These are phyloP conservation scores for Termitomyces sp. DNA, from an alignment of 768 basidiomycete species.

Conservation along the genomic window DNA sequence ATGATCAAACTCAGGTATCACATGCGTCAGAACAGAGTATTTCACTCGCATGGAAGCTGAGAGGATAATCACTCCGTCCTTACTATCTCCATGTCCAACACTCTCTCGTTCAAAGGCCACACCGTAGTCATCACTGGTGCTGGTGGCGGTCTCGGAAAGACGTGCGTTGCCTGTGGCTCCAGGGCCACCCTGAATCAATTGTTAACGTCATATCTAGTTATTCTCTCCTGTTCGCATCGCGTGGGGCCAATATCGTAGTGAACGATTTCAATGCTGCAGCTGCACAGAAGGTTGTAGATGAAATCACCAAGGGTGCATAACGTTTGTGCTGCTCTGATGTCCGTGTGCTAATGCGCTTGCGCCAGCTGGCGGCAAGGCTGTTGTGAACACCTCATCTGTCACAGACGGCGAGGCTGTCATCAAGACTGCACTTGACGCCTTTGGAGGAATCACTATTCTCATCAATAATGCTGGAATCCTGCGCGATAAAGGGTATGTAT, in stretches of 20 bases:
- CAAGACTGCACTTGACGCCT: constrained; percentile 77
- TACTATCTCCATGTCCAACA: constrained; percentile 30
- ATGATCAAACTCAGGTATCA: constrained; percentile 13
- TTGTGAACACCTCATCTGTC: constrained; percentile 81
- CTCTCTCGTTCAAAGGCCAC: constrained; percentile 75
- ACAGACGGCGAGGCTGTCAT: constrained; percentile 86
- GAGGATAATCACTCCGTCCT: neutral
- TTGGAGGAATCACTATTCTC: constrained; percentile 80
- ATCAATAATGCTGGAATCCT: constrained; percentile 96
- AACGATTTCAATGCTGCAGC: constrained; percentile 89
- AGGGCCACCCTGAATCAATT: neutral
- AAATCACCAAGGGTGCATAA: constrained; percentile 71
- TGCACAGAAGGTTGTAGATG: constrained; percentile 88
- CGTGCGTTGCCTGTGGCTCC: constrained; percentile 42
- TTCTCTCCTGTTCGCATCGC: constrained; percentile 84
- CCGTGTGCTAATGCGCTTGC: constrained; percentile 1
- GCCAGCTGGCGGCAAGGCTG: constrained; percentile 84
- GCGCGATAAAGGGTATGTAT: constrained; percentile 65
- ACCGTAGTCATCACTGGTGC: constrained; percentile 96
- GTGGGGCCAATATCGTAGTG: constrained; percentile 92
- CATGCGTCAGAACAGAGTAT: constrained; percentile 15
- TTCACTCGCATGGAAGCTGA: neutral
- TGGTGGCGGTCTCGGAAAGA: constrained; percentile 89
- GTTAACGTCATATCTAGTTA: constrained; percentile 48
- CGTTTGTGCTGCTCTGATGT: neutral